Evolutionary conservation across 2,329 filamentous ascomycete genomes (phyloP).

Genomic region (Calonectria multiphialidica): DNA sequence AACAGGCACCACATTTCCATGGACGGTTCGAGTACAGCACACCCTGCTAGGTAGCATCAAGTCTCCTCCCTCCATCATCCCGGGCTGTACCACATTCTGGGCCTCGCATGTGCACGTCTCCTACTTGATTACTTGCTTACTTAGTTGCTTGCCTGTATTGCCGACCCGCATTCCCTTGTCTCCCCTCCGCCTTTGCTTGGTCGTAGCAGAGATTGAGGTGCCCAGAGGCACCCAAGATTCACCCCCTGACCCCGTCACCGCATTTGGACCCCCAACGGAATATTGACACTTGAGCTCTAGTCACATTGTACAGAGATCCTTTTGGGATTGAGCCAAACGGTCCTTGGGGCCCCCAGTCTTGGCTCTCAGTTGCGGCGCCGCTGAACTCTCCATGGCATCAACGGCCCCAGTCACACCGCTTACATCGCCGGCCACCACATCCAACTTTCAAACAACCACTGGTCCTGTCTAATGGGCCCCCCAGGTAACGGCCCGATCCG

Average conservation of each 20-base stretch:
- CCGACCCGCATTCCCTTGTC: conserved; percentile 24
- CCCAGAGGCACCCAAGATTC: not conserved
- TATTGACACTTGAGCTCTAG: conserved; percentile 52
- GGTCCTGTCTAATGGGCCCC: conserved; percentile 28
- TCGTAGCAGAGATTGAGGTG: conserved; percentile 10
- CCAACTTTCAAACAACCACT: conserved; percentile 33
- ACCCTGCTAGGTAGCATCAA: not conserved
- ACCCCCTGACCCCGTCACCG: not conserved
- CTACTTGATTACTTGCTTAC: conserved; percentile 25
- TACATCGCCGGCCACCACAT: conserved; percentile 33
- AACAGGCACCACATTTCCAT: not conserved
- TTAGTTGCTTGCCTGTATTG: conserved; percentile 13
- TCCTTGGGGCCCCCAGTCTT: conserved; percentile 26
- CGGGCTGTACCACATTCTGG: conserved; percentile 31
- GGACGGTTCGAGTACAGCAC: conserved; percentile 3
- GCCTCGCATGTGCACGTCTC: conserved; percentile 27
- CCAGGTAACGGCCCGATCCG: conserved; percentile 46
- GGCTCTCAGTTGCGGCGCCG: conserved; percentile 25
- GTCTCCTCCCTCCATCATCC: conserved; percentile 14
- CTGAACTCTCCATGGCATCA: conserved; percentile 22
- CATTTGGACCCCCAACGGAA: conserved; percentile 20
- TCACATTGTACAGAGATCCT: conserved; percentile 63
- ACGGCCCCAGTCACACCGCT: conserved; percentile 41
- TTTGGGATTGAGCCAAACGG: conserved; percentile 47
- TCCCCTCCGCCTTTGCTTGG: conserved; percentile 12